Evolutionary conservation across 2,329 filamentous ascomycete species (phyloP).

Genomic region (Diaporthe velutina): DNA sequence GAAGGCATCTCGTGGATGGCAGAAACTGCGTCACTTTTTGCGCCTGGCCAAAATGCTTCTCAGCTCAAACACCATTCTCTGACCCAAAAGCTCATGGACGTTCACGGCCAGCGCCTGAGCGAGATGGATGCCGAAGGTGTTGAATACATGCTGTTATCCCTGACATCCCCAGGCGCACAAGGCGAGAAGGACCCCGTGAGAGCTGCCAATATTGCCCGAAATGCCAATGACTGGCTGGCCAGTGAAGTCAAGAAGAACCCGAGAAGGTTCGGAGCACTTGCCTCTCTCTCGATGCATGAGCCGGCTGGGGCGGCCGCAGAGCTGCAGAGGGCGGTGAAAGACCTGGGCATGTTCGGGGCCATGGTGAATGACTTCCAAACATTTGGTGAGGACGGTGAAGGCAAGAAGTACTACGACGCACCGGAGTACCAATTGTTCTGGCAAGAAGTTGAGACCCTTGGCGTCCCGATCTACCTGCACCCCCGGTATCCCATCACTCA

Average conservation of each 20-base stretch:
- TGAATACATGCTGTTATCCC: constrained; percentile 52
- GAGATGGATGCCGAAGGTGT: constrained; percentile 52
- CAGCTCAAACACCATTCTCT: constrained; percentile 42
- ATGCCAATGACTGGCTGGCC: constrained; percentile 51
- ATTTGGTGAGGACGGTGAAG: constrained; percentile 35
- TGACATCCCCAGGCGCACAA: constrained; percentile 51
- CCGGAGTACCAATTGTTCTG: constrained; percentile 49
- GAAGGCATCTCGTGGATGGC: constrained; percentile 46
- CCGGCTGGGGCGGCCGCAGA: constrained; percentile 47
- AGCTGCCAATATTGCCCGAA: constrained; percentile 44
- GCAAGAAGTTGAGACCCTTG: constrained; percentile 48
- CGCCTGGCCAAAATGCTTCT: constrained; percentile 36
- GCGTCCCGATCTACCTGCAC: constrained; percentile 52
- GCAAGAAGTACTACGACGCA: constrained; percentile 49
- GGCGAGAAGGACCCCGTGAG: constrained; percentile 45
- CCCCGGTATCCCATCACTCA: constrained; percentile 48
- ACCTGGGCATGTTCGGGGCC: constrained; percentile 50
- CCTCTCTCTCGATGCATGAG: constrained; percentile 51
- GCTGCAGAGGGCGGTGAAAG: constrained; percentile 47
- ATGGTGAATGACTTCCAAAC: constrained; percentile 52
- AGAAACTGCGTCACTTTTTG: constrained; percentile 46
- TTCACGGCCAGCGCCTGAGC: constrained; percentile 46
- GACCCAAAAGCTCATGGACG: constrained; percentile 48
- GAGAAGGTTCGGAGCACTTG: constrained; percentile 49
- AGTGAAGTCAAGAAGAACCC: constrained; percentile 45